A percentile compares a stretch with the other conserved stretches of the same genome.
phyloP scores from a whole-genome alignment of 371 early-diverging fungal species.

The Mucor indicus region DNA sequence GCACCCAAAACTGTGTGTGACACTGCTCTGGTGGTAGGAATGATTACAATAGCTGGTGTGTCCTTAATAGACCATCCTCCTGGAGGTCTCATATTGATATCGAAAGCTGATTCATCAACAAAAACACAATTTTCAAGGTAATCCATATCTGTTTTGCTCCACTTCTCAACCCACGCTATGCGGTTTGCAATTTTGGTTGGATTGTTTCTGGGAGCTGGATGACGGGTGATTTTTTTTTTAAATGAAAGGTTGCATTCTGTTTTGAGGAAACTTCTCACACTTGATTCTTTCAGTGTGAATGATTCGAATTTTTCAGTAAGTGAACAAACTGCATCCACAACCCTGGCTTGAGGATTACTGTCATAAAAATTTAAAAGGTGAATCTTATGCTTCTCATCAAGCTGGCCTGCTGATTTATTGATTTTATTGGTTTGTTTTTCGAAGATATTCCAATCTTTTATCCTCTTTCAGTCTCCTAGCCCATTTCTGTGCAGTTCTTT shows the following conservation, averaged over 20 bases:
- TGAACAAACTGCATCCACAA: conserved; percentile 8
- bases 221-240: conserved; percentile 11
- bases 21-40: conserved; percentile 7
- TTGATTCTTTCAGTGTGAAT: conserved; percentile 1
- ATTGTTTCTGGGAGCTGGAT: conserved; percentile 16
- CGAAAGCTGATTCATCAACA: conserved; percentile 9
- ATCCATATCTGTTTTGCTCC: conserved; percentile 4
- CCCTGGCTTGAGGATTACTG: conserved; percentile 8
- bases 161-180: conserved; percentile 4
- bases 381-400: conserved; percentile 11
- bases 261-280: conserved; percentile 7
- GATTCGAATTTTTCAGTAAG: conserved; percentile 7
- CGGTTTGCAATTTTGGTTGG: conserved; percentile 15
- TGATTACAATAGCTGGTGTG: conserved; percentile 5
- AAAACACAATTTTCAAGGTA: conserved; percentile 4
- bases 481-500: conserved; percentile 17
- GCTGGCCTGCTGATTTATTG: conserved; percentile 10
- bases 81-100: conserved; percentile 14
- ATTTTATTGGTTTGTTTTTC: conserved; percentile 10
- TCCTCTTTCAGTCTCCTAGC: conserved; percentile 14
- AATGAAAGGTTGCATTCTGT: conserved; percentile 8
- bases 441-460: conserved; percentile 11
- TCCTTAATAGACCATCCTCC: conserved; percentile 6
- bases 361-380: conserved; percentile 8
- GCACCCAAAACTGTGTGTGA: conserved; percentile 12